These are phyloP conservation scores for Fraxinus platypoda DNA, from an alignment of 305 asterid species.

Conservation along the genomic window DNA sequence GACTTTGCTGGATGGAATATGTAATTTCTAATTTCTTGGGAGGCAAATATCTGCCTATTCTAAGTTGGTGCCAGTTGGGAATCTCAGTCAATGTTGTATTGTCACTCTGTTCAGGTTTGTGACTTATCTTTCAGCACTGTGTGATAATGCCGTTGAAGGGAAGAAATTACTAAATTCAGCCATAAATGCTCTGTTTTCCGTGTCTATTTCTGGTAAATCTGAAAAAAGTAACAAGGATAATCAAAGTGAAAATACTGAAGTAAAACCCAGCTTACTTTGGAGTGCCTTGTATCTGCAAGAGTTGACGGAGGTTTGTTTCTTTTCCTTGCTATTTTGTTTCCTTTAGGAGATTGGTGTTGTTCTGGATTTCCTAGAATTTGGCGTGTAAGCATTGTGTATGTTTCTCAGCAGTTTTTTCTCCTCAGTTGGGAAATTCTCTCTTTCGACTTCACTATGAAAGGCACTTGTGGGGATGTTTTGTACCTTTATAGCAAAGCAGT, in stretches of 20 bases:
- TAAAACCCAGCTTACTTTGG: constrained; percentile 55
- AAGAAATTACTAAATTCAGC: constrained; percentile 64
- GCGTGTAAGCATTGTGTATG: constrained; percentile 10
- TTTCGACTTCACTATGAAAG: background rate
- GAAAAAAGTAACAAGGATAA: constrained; percentile 30
- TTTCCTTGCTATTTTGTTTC: constrained; percentile 1
- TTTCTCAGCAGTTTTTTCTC: background rate
- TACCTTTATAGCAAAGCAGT: background rate
- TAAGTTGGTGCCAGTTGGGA: constrained; percentile 14
- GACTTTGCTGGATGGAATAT: background rate
- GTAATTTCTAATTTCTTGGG: background rate
- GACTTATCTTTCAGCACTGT: constrained; percentile 64
- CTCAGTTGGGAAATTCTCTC: background rate
- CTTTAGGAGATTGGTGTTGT: background rate
- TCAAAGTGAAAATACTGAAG: constrained; percentile 31
- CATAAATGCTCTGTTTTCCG: constrained; percentile 56
- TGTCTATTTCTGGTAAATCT: constrained; percentile 36
- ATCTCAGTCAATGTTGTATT: constrained; percentile 22
- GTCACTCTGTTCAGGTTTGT: constrained; percentile 57
- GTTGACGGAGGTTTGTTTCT: constrained; percentile 36
- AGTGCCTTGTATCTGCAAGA: constrained; percentile 53
- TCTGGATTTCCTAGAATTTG: background rate
- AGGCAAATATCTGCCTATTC: background rate
- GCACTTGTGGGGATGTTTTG: background rate
- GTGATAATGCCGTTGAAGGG: constrained; percentile 61